These are phyloP conservation scores for Penicillium freii DNA, from an alignment of 2,329 filamentous ascomycete genomes.

Conservation along the genomic window DNA sequence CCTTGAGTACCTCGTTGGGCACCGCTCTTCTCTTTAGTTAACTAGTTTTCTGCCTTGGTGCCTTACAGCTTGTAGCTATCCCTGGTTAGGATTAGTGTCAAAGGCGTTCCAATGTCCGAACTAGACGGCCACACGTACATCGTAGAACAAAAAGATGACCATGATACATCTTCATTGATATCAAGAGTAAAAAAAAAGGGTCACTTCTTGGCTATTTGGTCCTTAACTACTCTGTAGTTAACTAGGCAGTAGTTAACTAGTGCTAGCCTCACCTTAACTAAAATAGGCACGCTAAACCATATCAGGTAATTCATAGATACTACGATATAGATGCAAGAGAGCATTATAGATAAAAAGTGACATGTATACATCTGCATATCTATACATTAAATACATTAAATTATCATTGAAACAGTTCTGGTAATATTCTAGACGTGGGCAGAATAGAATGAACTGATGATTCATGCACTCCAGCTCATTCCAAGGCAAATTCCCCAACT, in stretches of 20 bases:
- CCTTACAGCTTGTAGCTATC: background rate
- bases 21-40: background rate
- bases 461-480: slow-evolving; percentile 20
- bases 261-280: too few species aligned
- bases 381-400: background rate
- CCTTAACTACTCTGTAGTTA: too few species aligned
- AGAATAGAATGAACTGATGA: slow-evolving; percentile 20
- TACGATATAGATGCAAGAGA: background rate
- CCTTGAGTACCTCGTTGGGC: background rate
- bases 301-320: background rate
- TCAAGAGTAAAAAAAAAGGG: too few species aligned
- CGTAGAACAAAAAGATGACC: too few species aligned
- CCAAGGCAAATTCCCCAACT: slow-evolving; percentile 26
- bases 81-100: too few species aligned
- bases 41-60: background rate
- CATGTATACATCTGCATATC: background rate
- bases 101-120: too few species aligned
- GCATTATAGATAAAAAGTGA: background rate
- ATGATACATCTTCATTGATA: too few species aligned
- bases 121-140: too few species aligned
- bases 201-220: too few species aligned
- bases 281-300: background rate
- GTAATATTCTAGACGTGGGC: background rate
- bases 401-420: background rate
- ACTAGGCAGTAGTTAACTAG: too few species aligned